Evolutionary conservation across 345 rosid species (phyloP).

Genomic region (Eucalyptus urophylla): DNA sequence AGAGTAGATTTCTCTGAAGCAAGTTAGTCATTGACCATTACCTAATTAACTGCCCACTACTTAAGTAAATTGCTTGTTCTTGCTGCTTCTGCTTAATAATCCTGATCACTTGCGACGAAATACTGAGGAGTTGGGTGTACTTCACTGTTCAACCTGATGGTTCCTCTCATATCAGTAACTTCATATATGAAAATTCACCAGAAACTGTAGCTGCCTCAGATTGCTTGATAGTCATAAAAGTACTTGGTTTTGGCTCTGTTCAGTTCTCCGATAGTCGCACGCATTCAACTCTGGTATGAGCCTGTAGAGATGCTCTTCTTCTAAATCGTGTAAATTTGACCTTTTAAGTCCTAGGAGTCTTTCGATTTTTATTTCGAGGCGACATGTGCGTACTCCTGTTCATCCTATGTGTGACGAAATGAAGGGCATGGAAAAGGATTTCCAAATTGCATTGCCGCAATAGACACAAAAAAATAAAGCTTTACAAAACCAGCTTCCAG

Average conservation of each 20-base stretch:
- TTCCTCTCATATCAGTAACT: no score
- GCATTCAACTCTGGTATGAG: neutral
- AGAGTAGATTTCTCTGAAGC: no score
- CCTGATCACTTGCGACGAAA: no score
- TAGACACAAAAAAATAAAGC: neutral
- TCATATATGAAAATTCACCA: no score
- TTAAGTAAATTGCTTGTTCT: no score
- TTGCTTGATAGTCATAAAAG: neutral
- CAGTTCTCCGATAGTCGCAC: neutral
- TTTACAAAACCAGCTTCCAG: no score
- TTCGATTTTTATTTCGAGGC: neutral
- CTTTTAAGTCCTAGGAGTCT: neutral
- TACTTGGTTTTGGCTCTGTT: neutral
- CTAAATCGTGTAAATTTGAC: neutral
- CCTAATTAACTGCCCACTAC: no score
- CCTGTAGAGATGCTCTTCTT: neutral
- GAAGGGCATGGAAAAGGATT: neutral
- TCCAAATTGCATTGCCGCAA: neutral
- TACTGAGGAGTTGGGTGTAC: no score
- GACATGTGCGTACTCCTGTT: neutral
- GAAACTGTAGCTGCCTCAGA: no score
- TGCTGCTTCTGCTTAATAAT: no score
- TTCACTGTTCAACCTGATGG: no score
- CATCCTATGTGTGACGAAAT: neutral
- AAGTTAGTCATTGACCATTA: no score